Evolutionary conservation across 2,329 filamentous ascomycete genomes (phyloP).

Genomic region (Colletotrichum lupini): DNA sequence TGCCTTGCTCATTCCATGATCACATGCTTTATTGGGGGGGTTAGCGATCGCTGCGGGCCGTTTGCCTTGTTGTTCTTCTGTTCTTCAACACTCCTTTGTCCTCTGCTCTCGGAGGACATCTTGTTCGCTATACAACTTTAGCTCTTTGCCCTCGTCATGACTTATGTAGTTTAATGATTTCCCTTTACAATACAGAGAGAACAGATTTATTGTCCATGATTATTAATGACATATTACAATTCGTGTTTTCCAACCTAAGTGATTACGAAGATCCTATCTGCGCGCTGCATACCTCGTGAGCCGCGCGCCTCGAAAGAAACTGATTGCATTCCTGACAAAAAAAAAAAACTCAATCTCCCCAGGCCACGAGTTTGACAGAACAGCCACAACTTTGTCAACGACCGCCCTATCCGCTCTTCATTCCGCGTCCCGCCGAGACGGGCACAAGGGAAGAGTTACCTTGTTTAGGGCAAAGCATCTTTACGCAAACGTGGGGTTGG

Average conservation of each 20-base stretch:
- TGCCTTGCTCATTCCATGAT: slow-evolving; percentile 4
- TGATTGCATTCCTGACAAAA: background rate
- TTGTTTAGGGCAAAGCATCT: background rate
- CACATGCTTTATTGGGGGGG: background rate
- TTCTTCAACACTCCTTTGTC: slow-evolving; percentile 7
- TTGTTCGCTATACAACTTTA: background rate
- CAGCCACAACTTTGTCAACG: background rate
- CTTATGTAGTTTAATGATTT: slow-evolving; percentile 20
- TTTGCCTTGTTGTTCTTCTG: slow-evolving; percentile 10
- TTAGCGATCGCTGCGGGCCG: background rate
- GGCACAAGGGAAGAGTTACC: background rate
- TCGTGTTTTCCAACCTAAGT: background rate
- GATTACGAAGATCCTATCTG: background rate
- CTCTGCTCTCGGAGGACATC: background rate
- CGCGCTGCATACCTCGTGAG: background rate
- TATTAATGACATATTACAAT: too few relatives aligned
- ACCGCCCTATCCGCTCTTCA: background rate
- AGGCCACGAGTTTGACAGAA: background rate
- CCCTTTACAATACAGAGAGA: background rate
- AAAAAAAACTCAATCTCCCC: background rate
- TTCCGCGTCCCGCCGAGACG: background rate
- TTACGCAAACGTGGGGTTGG: background rate
- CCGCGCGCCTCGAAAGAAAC: background rate
- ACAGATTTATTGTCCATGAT: background rate
- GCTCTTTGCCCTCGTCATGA: slow-evolving; percentile 2